Conservation (phyloP, 2,329 filamentous ascomycete genomes). For the Neurospora sp. region DNA sequence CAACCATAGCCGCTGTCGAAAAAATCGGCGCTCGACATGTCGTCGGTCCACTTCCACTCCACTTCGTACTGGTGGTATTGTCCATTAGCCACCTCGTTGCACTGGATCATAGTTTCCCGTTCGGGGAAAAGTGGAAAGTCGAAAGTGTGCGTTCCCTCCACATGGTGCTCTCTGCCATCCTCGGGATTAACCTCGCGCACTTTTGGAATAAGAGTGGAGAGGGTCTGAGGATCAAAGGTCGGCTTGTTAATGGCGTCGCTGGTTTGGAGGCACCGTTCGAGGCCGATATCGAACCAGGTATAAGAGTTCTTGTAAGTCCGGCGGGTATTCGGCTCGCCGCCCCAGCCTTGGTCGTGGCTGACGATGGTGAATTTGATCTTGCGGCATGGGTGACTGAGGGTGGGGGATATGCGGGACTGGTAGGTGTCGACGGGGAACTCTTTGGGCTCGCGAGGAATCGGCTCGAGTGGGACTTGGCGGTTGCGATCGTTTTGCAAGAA, state of each 20-base stretch:
- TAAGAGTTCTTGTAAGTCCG: conserved; percentile 39
- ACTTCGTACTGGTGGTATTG: conserved; percentile 34
- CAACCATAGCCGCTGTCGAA: conserved; percentile 23
- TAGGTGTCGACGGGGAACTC: conserved; percentile 25
- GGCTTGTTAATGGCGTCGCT: conserved; percentile 10
- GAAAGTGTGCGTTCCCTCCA: conserved; percentile 3
- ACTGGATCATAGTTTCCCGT: conserved; percentile 35
- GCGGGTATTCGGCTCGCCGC: conserved; percentile 21
- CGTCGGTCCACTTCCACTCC: conserved; percentile 44
- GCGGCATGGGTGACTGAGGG: conserved; percentile 40
- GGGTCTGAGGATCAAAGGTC: conserved; percentile 4
- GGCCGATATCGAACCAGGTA: conserved; percentile 56
- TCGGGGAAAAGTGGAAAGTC: conserved; percentile 27
- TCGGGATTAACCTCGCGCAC: conserved; percentile 3
- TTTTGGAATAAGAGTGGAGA: conserved; percentile 10
- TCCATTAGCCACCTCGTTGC: conserved; percentile 30
- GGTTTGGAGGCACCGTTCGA: conserved; percentile 45
- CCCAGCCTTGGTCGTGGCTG: conserved; percentile 52
- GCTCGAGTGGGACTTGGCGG: conserved; percentile 2
- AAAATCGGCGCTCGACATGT: conserved; percentile 13
- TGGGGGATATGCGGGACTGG: conserved; percentile 28
- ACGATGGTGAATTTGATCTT: conserved; percentile 52
- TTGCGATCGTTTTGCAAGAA: conserved; percentile 12
- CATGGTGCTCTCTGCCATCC: not conserved
- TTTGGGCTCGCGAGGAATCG: conserved; percentile 9